phyloP scores from a whole-genome alignment of 306 rosid species.

The Heteromeles arbutifolia region DNA sequence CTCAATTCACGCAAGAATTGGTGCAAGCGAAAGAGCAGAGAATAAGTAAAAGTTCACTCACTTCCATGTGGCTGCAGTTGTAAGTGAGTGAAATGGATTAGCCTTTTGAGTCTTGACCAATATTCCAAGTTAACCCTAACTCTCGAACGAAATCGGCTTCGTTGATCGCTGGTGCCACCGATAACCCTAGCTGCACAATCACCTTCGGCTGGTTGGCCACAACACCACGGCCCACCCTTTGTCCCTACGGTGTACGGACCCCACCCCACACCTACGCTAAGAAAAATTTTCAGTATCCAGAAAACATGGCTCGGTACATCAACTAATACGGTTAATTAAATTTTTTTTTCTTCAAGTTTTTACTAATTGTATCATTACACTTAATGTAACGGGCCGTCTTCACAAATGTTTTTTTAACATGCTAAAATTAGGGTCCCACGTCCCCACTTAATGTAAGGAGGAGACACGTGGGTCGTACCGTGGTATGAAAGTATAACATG shows the following conservation, averaged over 20 bases:
- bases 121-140: not conserved
- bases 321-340: too few species aligned
- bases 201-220: constrained; percentile 2
- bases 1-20: not conserved
- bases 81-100: not conserved
- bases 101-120: not conserved
- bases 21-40: not conserved
- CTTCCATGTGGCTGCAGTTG: not conserved
- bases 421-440: constrained; percentile 5
- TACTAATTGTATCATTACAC: too few species aligned
- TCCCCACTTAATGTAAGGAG: not conserved
- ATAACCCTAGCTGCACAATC: not conserved
- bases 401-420: too few species aligned
- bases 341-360: too few species aligned
- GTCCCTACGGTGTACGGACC: not conserved
- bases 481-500: constrained; percentile 6
- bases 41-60: not conserved
- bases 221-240: constrained; percentile 23
- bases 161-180: not conserved
- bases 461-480: constrained; percentile 27
- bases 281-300: too few species aligned
- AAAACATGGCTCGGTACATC: too few species aligned
- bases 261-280: not conserved
- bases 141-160: not conserved
- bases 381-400: too few species aligned